Base-by-base conservation (phyloP, 2,329 filamentous ascomycete species). In the Teratosphaeria epicoccoides region DNA sequence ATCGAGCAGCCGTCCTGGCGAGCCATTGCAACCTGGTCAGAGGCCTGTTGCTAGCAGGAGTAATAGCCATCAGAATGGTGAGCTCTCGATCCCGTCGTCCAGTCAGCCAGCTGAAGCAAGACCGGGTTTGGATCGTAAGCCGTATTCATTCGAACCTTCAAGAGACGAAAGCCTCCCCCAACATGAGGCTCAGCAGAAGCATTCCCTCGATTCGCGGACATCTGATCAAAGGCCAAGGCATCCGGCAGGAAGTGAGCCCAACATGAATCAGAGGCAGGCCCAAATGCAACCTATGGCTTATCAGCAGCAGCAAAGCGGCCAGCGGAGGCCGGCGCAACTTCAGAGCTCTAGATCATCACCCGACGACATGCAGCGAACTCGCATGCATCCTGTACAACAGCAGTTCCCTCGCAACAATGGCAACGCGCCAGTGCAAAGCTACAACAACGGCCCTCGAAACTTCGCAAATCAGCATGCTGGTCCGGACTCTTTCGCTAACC, bases 121-220 rank as follows among this genome's bases (percentile, higher is more conserved):
- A 10, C 52, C 54, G n/a, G 29, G 49, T 10, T 25, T 51, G n/a
- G 54, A 58, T 10, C 56, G 43, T 24, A 53, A 55, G 26, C 37
- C 52, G 2, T 49, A 50, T 26, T 50, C 54, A 3, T 58, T 52
- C 17, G 50, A 52, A 43, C 26, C 54, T 20, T 22, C 44, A 14
- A 9, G 37, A 37, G 33, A 40, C 3, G n/a, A 20, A 40, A 6
- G n/a, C n/a, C n/a, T 6, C 14, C 52, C 51, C 28, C 26, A 9
- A 26, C 50, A 56, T 22, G 43, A 47, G 22, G 26, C 25, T 25
- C 23, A 33, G 14, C 64, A 44, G 61, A 65, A 50, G 53, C 65
- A 49, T 53, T 63, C 43, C 43, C 17, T 23, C 23, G 48, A 52
- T 9, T 11, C 25, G 28, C 46, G 37, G 26, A 23, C 37, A 6